phyloP scores from a whole-genome alignment of 2,329 filamentous ascomycete genomes.

The Beauveria pseudobassiana region DNA sequence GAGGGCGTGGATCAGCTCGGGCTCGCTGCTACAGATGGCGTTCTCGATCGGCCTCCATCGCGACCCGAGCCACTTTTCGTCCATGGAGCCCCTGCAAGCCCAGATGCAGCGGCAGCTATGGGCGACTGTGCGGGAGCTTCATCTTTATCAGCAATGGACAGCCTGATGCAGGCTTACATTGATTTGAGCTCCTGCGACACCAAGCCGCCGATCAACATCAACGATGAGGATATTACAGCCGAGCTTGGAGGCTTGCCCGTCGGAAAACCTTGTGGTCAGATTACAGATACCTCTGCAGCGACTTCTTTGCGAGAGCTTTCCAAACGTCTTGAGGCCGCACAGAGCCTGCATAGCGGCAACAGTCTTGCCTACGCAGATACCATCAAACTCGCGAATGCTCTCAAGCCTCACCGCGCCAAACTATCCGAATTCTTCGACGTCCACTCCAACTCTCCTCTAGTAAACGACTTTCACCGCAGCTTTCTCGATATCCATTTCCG shows the following conservation, averaged over 20 bases:
- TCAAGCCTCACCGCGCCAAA: neutral
- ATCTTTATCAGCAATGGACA: slow-evolving; percentile 1
- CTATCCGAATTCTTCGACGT: neutral
- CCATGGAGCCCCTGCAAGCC: neutral
- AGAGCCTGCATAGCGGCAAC: neutral
- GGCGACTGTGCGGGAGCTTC: slow-evolving; percentile 4
- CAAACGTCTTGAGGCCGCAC: neutral
- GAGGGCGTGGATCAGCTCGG: neutral
- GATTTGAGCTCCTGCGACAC: neutral
- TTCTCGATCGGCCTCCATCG: slow-evolving; percentile 3
- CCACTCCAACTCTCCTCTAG: neutral
- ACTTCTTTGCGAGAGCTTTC: neutral
- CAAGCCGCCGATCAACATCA: neutral
- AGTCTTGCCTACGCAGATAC: neutral
- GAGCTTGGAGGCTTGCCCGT: neutral
- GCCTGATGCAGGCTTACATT: neutral
- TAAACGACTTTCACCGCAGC: neutral
- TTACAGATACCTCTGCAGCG: neutral
- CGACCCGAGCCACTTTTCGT: slow-evolving; percentile 2
- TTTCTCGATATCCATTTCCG: slow-evolving; percentile 2
- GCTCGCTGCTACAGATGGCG: slow-evolving; percentile 5
- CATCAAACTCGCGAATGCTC: neutral
- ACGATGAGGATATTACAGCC: neutral
- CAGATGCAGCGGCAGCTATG: slow-evolving; percentile 4
- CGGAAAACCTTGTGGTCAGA: neutral